These are phyloP conservation scores for Sporodiniella umbellata DNA, from an alignment of 371 early-diverging fungal genomes.

Conservation along the genomic window DNA sequence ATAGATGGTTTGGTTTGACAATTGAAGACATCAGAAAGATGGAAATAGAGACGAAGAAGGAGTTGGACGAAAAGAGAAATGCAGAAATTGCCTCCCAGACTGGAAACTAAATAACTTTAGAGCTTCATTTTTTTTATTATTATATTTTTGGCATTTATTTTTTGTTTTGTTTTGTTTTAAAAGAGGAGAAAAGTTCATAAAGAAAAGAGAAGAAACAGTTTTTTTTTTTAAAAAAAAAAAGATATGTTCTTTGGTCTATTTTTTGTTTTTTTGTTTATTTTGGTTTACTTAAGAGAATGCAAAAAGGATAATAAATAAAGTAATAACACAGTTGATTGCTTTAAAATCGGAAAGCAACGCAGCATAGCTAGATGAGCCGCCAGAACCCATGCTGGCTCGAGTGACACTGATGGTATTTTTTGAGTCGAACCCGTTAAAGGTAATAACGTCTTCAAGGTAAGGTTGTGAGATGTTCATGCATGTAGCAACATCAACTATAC, in stretches of 20 bases:
- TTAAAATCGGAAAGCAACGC: too few species aligned
- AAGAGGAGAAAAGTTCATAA: too few species aligned
- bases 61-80: conserved; percentile 43
- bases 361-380: neutral
- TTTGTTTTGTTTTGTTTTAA: too few species aligned
- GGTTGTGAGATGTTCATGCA: conserved; percentile 46
- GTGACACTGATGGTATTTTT: neutral
- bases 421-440: conserved; percentile 24
- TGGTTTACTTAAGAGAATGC: too few species aligned
- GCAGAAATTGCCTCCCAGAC: neutral
- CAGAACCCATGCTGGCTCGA: neutral
- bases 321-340: too few species aligned
- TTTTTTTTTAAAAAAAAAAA: too few species aligned
- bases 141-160: neutral
- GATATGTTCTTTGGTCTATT: too few species aligned
- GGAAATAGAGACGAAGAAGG: conserved; percentile 63
- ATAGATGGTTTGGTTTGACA: conserved; percentile 69
- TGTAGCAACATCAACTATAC: conserved; percentile 42
- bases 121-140: neutral
- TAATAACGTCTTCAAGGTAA: conserved; percentile 30
- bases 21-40: conserved; percentile 62
- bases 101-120: neutral
- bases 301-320: too few species aligned
- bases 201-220: too few species aligned
- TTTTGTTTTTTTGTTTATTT: too few species aligned